Evolutionary conservation across 2,329 filamentous ascomycete genomes (phyloP).

Genomic region (Diplocarpon mali): DNA sequence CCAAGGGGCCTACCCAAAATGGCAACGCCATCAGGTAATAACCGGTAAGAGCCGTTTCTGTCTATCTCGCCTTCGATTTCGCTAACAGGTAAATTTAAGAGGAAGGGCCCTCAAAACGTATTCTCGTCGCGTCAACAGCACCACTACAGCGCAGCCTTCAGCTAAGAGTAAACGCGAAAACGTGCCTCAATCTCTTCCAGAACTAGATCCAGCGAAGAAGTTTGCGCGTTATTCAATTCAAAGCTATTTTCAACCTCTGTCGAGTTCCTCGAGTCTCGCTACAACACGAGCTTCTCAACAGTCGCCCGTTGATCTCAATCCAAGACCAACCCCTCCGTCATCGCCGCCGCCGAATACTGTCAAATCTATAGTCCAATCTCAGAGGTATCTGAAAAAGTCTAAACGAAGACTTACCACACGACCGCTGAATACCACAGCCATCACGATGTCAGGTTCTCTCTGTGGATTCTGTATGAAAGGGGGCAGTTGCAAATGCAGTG

Average conservation of each 20-base stretch:
- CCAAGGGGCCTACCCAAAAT: not conserved
- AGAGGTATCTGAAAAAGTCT: constrained; percentile 7
- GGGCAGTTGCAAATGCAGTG: no score
- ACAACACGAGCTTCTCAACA: constrained; percentile 1
- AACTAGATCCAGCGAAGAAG: constrained; percentile 5
- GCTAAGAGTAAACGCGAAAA: constrained; percentile 16
- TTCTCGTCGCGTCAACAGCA: constrained; percentile 17
- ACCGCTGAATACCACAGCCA: not conserved
- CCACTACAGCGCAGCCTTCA: constrained; percentile 5
- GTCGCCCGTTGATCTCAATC: constrained; percentile 9
- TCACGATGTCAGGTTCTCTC: not conserved
- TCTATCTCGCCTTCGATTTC: not conserved
- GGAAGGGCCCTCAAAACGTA: constrained; percentile 17
- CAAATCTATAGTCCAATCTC: not conserved
- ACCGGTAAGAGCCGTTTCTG: constrained; percentile 1
- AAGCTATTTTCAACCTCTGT: constrained; percentile 21
- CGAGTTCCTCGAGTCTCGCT: constrained; percentile 11
- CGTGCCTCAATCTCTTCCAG: not conserved
- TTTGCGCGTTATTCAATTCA: constrained; percentile 17
- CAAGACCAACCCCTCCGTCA: constrained; percentile 8
- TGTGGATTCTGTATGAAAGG: no score
- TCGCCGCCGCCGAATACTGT: constrained; percentile 7
- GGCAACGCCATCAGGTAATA: not conserved
- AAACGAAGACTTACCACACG: constrained; percentile 14
- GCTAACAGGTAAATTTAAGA: not conserved